phyloP scores from a whole-genome alignment of 164 flowering plant genomes.

The grape (Vitis vinifera) region DNA sequence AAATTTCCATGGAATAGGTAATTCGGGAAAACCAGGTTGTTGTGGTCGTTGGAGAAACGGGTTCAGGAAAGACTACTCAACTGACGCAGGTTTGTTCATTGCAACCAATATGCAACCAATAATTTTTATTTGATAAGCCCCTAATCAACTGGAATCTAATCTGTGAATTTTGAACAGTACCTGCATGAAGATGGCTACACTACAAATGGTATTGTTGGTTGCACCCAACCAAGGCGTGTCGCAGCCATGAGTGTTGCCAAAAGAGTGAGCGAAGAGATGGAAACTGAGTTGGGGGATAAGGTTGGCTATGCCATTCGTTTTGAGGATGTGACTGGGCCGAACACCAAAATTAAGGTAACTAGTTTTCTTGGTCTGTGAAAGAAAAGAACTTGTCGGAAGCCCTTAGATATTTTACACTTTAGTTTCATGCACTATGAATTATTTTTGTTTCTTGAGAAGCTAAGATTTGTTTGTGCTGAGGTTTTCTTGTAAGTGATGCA shows the following conservation, averaged over 20 bases:
- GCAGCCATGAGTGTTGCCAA: slow-evolving; percentile 99
- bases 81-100: slow-evolving; percentile 71
- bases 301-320: slow-evolving; percentile 98
- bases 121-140: background rate
- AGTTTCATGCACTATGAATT: no score
- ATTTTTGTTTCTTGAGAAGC: no score
- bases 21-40: slow-evolving; percentile 94
- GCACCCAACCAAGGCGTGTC: slow-evolving; percentile 99
- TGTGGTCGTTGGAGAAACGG: slow-evolving; percentile 97
- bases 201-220: slow-evolving; percentile 72
- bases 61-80: slow-evolving; percentile 98
- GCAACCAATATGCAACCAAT: background rate
- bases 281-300: slow-evolving; percentile 83
- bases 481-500: no score
- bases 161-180: slow-evolving; percentile 52
- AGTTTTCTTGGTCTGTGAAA: background rate
- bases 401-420: background rate
- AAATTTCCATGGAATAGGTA: slow-evolving; percentile 40
- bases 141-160: slow-evolving; percentile 4
- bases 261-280: slow-evolving; percentile 99
- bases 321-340: slow-evolving; percentile 94
- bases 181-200: slow-evolving; percentile 93
- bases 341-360: slow-evolving; percentile 80
- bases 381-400: background rate
- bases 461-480: no score